Conservation (phyloP, 495 filamentous ascomycete species). For the Tuber melanosporum region DNA sequence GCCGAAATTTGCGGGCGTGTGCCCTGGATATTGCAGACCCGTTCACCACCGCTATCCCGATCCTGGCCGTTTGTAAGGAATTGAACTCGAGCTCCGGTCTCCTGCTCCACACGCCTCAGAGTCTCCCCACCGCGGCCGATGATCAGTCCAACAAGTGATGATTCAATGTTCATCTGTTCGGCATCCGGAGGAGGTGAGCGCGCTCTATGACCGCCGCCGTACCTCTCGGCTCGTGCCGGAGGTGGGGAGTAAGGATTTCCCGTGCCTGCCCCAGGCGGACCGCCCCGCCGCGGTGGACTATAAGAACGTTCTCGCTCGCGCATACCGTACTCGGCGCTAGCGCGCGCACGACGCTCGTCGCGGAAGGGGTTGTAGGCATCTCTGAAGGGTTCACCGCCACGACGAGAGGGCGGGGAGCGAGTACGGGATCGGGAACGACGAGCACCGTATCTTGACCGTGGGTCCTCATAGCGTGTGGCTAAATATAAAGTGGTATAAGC, state of each 20-base stretch:
- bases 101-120: slow-evolving; percentile 65
- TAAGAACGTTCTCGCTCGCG: slow-evolving; percentile 59
- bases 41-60: slow-evolving; percentile 56
- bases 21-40: slow-evolving; percentile 72
- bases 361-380: slow-evolving; percentile 54
- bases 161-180: slow-evolving; percentile 70
- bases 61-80: slow-evolving; percentile 63
- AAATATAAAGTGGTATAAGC: not conserved
- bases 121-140: slow-evolving; percentile 81
- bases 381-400: slow-evolving; percentile 45
- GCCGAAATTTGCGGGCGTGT: slow-evolving; percentile 57
- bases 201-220: slow-evolving; percentile 44
- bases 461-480: slow-evolving; percentile 42
- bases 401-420: slow-evolving; percentile 54
- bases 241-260: slow-evolving; percentile 42
- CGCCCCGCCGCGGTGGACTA: slow-evolving; percentile 48
- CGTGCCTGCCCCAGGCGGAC: slow-evolving; percentile 45
- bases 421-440: slow-evolving; percentile 61
- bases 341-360: slow-evolving; percentile 65
- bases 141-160: slow-evolving; percentile 70
- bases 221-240: slow-evolving; percentile 42
- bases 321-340: slow-evolving; percentile 46
- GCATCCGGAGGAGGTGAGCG: slow-evolving; percentile 58
- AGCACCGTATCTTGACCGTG: slow-evolving; percentile 42
- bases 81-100: slow-evolving; percentile 69